These are phyloP conservation scores for Trichosporon sp. DNA, from an alignment of 1,284 basidiomycete species.

Conservation along the genomic window DNA sequence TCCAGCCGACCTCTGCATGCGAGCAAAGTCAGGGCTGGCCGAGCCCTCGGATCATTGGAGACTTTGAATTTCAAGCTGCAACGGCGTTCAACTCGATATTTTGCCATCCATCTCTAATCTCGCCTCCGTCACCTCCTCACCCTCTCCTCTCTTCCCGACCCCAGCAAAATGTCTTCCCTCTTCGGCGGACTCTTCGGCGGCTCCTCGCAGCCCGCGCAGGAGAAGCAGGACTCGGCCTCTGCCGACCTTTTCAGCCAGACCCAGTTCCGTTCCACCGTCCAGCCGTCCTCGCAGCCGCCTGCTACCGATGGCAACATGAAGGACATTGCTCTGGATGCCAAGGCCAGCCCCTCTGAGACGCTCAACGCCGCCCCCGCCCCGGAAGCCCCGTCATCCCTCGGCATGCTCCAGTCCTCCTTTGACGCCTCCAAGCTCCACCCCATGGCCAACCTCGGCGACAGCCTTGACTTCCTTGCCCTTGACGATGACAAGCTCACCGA, in stretches of 20 bases:
- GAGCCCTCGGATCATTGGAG: neutral
- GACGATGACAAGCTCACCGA: constrained; percentile 89
- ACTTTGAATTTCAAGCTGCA: constrained; percentile 1
- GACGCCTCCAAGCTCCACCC: constrained; percentile 87
- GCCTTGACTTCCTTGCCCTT: constrained; percentile 83
- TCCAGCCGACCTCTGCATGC: neutral
- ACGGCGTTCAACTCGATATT: constrained; percentile 2
- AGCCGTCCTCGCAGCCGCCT: constrained; percentile 17
- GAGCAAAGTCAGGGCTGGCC: neutral
- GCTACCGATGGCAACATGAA: constrained; percentile 6
- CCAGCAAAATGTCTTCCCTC: constrained; percentile 42
- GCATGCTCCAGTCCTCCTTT: constrained; percentile 74
- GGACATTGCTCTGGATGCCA: constrained; percentile 6
- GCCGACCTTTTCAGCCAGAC: constrained; percentile 41
- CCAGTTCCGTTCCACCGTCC: constrained; percentile 34
- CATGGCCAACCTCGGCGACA: constrained; percentile 70
- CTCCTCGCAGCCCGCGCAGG: constrained; percentile 13
- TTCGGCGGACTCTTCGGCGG: constrained; percentile 34
- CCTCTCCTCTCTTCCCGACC: neutral
- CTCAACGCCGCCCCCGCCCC: constrained; percentile 11
- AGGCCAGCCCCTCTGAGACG: constrained; percentile 9
- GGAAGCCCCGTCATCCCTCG: constrained; percentile 59
- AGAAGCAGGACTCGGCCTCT: constrained; percentile 29
- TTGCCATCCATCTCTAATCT: constrained; percentile 3
- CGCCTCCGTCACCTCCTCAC: neutral